These are phyloP conservation scores for Saprolegnia parasitica DNA, from an alignment of 352 stramenopile species.

Conservation along the genomic window DNA sequence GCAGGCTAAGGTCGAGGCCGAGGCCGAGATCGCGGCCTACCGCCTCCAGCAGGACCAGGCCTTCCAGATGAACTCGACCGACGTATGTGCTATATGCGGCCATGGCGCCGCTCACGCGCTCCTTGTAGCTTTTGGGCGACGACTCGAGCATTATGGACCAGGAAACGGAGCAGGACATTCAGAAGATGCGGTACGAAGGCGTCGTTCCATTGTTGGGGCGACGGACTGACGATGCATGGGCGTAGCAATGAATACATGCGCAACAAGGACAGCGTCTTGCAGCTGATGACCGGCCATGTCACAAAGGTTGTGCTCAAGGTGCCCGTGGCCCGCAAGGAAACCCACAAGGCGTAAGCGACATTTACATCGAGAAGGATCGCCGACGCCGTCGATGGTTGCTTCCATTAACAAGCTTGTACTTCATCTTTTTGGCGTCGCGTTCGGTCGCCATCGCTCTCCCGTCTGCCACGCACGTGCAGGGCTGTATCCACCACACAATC, in stretches of 20 bases:
- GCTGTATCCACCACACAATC: too few relatives aligned
- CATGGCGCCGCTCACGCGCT: not conserved
- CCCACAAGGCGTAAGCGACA: constrained; percentile 35
- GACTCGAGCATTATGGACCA: constrained; percentile 72
- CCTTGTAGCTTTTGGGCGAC: constrained; percentile 63
- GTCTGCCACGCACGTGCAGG: too few relatives aligned
- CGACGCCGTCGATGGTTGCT: not conserved
- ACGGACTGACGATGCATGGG: constrained; percentile 4
- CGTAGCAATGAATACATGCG: constrained; percentile 50
- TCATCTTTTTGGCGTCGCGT: not conserved
- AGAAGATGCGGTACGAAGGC: constrained; percentile 65
- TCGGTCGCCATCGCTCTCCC: too few relatives aligned
- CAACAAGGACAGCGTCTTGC: constrained; percentile 67
- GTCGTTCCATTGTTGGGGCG: not conserved
- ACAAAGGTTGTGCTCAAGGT: constrained; percentile 62
- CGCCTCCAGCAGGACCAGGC: constrained; percentile 79
- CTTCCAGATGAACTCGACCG: constrained; percentile 82
- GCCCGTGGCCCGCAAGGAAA: constrained; percentile 54
- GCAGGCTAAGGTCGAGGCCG: constrained; percentile 82
- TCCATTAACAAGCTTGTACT: not conserved
- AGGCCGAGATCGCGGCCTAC: constrained; percentile 80
- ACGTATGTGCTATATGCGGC: constrained; percentile 39
- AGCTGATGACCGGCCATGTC: constrained; percentile 71
- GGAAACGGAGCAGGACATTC: constrained; percentile 69
- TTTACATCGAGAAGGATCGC: not conserved